Percentiles rank a stretch among this genome's conserved stretches.
Conservation (phyloP, 2,329 filamentous ascomycete genomes). For the Botrytis aclada region DNA sequence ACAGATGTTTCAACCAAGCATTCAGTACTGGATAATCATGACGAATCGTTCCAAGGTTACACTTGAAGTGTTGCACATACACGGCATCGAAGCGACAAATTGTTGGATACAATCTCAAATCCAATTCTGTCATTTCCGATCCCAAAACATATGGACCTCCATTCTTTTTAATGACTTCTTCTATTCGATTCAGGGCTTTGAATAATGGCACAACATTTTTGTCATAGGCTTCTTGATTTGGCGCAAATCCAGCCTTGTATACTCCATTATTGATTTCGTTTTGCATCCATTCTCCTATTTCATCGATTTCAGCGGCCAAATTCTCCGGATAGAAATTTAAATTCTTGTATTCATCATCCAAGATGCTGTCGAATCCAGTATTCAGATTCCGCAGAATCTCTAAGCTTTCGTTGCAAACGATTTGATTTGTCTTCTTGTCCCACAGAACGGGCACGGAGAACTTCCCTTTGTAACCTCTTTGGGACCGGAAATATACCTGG, state of each 20-base stretch:
- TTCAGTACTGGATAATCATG: slow-evolving; percentile 54
- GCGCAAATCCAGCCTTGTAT: slow-evolving; percentile 77
- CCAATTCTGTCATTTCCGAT: slow-evolving; percentile 62
- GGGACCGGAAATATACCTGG: slow-evolving; percentile 61
- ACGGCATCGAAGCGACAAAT: slow-evolving; percentile 65
- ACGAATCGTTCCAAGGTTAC: slow-evolving; percentile 60
- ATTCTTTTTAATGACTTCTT: slow-evolving; percentile 57
- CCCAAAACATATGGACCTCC: slow-evolving; percentile 56
- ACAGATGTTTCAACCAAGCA: slow-evolving; percentile 61
- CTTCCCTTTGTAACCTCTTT: slow-evolving; percentile 60
- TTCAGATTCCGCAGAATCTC: slow-evolving; percentile 83
- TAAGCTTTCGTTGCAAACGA: slow-evolving; percentile 76
- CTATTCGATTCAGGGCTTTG: slow-evolving; percentile 69
- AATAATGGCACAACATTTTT: slow-evolving; percentile 68
- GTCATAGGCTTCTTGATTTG: slow-evolving; percentile 77
- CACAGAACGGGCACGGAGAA: slow-evolving; percentile 67
- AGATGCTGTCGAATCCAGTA: slow-evolving; percentile 43
- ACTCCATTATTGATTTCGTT: slow-evolving; percentile 65
- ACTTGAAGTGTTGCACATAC: slow-evolving; percentile 63
- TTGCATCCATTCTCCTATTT: slow-evolving; percentile 75
- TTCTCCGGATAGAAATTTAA: slow-evolving; percentile 14
- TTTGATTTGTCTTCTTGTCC: slow-evolving; percentile 54
- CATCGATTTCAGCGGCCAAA: slow-evolving; percentile 21
- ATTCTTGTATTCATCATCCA: slow-evolving; percentile 20
- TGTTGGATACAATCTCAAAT: slow-evolving; percentile 65